Evolutionary conservation across 2,329 filamentous ascomycete genomes (phyloP).

Genomic region (Magnaporthiopsis rhizophila): DNA sequence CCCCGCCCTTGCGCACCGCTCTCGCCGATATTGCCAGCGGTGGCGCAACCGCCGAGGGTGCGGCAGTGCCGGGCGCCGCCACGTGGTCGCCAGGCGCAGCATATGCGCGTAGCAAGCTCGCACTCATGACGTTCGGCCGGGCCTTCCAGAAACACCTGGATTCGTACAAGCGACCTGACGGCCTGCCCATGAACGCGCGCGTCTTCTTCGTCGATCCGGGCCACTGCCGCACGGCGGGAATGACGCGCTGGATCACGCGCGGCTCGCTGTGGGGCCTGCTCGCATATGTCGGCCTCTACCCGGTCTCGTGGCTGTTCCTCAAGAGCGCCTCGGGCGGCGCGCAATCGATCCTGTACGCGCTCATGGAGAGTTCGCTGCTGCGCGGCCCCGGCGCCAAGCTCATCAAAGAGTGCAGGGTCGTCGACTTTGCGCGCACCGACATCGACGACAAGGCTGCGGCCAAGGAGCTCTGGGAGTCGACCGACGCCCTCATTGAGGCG

Average conservation of each 20-base stretch:
- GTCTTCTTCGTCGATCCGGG: conserved; percentile 87
- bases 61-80: conserved; percentile 22
- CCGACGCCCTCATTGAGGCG: conserved; percentile 73
- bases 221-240: conserved; percentile 75
- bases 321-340: conserved; percentile 80
- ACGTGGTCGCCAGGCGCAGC: conserved; percentile 48
- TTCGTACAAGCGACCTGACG: conserved; percentile 74
- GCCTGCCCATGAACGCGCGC: conserved; percentile 70
- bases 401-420: conserved; percentile 81
- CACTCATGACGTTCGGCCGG: conserved; percentile 80
- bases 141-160: conserved; percentile 91
- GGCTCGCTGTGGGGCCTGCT: conserved; percentile 75
- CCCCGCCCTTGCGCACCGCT: conserved; percentile 54
- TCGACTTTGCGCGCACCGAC: conserved; percentile 64
- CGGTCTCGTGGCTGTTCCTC: conserved; percentile 77
- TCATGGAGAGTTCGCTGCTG: conserved; percentile 69
- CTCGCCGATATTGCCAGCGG: conserved; percentile 18
- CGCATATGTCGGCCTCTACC: conserved; percentile 69
- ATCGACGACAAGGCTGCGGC: conserved; percentile 71
- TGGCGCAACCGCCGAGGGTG: neutral
- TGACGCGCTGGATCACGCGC: conserved; percentile 75
- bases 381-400: conserved; percentile 55
- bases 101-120: conserved; percentile 63
- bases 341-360: conserved; percentile 77
- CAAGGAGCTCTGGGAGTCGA: conserved; percentile 84